Evolutionary conservation across 1,139 yeast genomes (phyloP).

Genomic region (Diutina siamensis): DNA sequence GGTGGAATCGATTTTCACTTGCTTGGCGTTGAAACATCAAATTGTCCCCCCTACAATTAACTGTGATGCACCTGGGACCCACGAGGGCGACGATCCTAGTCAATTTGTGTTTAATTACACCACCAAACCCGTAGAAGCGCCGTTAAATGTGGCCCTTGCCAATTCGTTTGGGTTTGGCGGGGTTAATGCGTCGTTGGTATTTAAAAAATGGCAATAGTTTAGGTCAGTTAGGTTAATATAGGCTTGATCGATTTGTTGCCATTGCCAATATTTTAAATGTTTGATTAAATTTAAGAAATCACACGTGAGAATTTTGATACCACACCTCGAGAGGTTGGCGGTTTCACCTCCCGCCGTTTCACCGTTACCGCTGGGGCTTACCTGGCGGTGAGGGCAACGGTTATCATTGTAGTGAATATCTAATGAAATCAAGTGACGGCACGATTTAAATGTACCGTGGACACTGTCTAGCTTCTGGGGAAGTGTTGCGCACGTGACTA

Average conservation of each 20-base stretch:
- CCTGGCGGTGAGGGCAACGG: too few relatives aligned
- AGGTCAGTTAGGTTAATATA: too few relatives aligned
- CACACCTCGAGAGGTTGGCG: too few relatives aligned
- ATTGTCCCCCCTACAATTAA: constrained; percentile 75
- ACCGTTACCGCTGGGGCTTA: too few relatives aligned
- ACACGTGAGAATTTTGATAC: not conserved
- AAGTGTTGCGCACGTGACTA: too few relatives aligned
- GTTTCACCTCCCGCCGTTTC: too few relatives aligned
- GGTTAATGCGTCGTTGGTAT: constrained; percentile 62
- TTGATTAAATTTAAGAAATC: not conserved
- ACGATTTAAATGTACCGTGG: too few relatives aligned
- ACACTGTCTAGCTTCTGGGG: too few relatives aligned
- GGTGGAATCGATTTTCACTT: constrained; percentile 76
- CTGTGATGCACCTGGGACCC: constrained; percentile 41
- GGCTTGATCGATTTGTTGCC: too few relatives aligned
- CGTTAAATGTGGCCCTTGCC: constrained; percentile 47
- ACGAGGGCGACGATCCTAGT: constrained; percentile 24
- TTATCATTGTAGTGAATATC: too few relatives aligned
- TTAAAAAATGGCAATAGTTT: constrained; percentile 21
- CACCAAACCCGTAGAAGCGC: constrained; percentile 14
- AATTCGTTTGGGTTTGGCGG: constrained; percentile 99
- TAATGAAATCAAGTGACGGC: too few relatives aligned
- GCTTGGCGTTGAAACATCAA: constrained; percentile 47
- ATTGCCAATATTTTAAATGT: too few relatives aligned
- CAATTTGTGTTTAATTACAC: constrained; percentile 50